Percentiles rank a stretch among this genome's conserved stretches.
Evolutionary conservation across 495 filamentous ascomycete species (phyloP).

Genomic region (Polyplosphaeria fusca): DNA sequence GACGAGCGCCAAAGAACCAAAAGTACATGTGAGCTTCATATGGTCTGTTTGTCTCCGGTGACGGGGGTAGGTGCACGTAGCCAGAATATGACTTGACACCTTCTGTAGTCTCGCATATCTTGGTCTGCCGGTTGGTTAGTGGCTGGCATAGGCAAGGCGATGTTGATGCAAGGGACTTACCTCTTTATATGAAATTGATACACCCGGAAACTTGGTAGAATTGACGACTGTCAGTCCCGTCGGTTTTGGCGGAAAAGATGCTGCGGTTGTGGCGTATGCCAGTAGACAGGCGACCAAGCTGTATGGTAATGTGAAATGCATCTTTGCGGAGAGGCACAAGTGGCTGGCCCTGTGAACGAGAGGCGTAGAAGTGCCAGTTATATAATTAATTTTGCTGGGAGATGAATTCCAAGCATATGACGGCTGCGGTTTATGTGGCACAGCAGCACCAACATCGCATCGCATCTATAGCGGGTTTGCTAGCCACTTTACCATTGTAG

Average conservation of each 20-base stretch:
- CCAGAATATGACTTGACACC: constrained; percentile 12
- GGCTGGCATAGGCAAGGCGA: not conserved
- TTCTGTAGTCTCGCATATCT: constrained; percentile 9
- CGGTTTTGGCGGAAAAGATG: not conserved
- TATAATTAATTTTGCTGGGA: not conserved
- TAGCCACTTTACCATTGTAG: not conserved
- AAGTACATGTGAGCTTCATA: constrained; percentile 4
- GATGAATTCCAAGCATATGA: too few relatives aligned
- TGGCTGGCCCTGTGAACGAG: not conserved
- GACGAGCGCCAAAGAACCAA: constrained; percentile 7
- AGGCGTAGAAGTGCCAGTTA: not conserved
- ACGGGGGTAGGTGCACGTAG: constrained; percentile 1
- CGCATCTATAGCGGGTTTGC: not conserved
- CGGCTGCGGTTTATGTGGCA: too few relatives aligned
- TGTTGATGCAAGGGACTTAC: not conserved
- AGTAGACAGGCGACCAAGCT: not conserved
- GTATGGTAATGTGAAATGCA: not conserved
- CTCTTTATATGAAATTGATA: constrained; percentile 8
- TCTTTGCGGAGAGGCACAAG: not conserved
- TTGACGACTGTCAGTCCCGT: not conserved
- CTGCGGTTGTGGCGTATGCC: not conserved
- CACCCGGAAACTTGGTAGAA: not conserved
- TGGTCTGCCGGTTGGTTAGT: constrained; percentile 1
- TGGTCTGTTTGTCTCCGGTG: not conserved
- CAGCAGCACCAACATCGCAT: not conserved